A percentile compares a stretch with the other conserved stretches of the same genome.
phyloP scores from a whole-genome alignment of 768 basidiomycete species.

The Phlegmacium glaucopus region DNA sequence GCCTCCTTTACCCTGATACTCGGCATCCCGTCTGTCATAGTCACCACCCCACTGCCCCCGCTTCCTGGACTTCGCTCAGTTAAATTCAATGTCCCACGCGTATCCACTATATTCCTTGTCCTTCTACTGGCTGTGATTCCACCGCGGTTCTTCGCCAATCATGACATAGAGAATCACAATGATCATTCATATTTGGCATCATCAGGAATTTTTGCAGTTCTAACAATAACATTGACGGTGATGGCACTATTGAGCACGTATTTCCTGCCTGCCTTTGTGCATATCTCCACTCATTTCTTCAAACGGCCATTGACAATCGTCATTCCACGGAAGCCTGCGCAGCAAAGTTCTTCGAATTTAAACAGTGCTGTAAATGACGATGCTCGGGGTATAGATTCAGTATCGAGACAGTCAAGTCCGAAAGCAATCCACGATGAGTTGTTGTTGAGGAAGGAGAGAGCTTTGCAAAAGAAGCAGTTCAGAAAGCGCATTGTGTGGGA shows the following conservation, averaged over 20 bases:
- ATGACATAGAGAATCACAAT: background rate
- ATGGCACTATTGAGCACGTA: constrained; percentile 56
- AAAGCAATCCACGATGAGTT: constrained; percentile 57
- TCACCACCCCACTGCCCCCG: constrained; percentile 52
- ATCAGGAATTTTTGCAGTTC: constrained; percentile 12
- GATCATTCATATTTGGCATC: constrained; percentile 11
- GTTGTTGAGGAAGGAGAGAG: constrained; percentile 81
- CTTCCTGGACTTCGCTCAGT: constrained; percentile 41
- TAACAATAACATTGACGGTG: constrained; percentile 48
- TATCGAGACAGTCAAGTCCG: constrained; percentile 14
- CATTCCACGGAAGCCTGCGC: constrained; percentile 37
- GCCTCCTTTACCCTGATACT: constrained; percentile 52
- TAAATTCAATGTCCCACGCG: constrained; percentile 44
- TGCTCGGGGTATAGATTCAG: constrained; percentile 5
- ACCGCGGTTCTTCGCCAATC: constrained; percentile 11
- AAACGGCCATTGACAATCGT: constrained; percentile 82
- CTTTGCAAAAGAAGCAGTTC: constrained; percentile 71
- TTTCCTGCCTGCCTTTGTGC: constrained; percentile 70
- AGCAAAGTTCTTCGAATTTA: constrained; percentile 15
- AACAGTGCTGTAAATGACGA: constrained; percentile 1
- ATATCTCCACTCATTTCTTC: constrained; percentile 82
- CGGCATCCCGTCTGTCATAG: constrained; percentile 55
- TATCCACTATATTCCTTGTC: constrained; percentile 38
- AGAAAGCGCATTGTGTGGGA: constrained; percentile 80
- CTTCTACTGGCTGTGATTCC: constrained; percentile 46